phyloP scores from a whole-genome alignment of 768 basidiomycete species.

The Termitomyces sp. region DNA sequence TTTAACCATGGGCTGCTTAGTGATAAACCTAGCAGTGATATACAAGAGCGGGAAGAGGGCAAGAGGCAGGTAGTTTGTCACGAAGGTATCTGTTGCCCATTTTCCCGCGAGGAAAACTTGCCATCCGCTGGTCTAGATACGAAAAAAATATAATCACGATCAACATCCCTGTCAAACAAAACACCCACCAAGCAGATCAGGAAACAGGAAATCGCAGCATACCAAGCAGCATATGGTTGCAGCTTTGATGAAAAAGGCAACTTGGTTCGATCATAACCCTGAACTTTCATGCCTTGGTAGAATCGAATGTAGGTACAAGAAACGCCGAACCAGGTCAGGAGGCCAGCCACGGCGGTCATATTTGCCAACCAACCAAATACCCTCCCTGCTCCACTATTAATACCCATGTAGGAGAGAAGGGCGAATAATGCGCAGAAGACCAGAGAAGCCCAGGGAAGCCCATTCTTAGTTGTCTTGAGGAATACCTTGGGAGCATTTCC shows the following conservation, averaged over 20 bases:
- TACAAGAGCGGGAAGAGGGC: slow-evolving; percentile 75
- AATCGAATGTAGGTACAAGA: slow-evolving; percentile 76
- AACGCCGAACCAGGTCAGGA: slow-evolving; percentile 83
- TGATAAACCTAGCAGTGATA: slow-evolving; percentile 47
- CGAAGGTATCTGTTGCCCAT: slow-evolving; percentile 57
- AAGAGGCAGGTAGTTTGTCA: slow-evolving; percentile 78
- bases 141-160: background rate
- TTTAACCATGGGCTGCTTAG: slow-evolving; percentile 37
- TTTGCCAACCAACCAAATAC: slow-evolving; percentile 82
- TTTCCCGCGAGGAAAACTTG: slow-evolving; percentile 31
- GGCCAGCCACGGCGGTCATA: slow-evolving; percentile 63
- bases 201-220: slow-evolving; percentile 33
- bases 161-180: background rate
- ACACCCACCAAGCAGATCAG: slow-evolving; percentile 58
- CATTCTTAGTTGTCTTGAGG: slow-evolving; percentile 56
- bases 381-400: slow-evolving; percentile 53
- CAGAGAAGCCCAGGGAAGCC: slow-evolving; percentile 74
- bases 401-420: slow-evolving; percentile 77
- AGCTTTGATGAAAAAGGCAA: slow-evolving; percentile 67
- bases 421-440: slow-evolving; percentile 64
- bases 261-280: slow-evolving; percentile 65
- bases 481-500: slow-evolving; percentile 86
- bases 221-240: slow-evolving; percentile 74
- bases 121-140: slow-evolving; percentile 37
- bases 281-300: slow-evolving; percentile 73